A percentile compares a stretch with the other conserved stretches of the same genome.
Evolutionary conservation across 768 basidiomycete species (phyloP).

Genomic region (Leucogyrophana mollusca): DNA sequence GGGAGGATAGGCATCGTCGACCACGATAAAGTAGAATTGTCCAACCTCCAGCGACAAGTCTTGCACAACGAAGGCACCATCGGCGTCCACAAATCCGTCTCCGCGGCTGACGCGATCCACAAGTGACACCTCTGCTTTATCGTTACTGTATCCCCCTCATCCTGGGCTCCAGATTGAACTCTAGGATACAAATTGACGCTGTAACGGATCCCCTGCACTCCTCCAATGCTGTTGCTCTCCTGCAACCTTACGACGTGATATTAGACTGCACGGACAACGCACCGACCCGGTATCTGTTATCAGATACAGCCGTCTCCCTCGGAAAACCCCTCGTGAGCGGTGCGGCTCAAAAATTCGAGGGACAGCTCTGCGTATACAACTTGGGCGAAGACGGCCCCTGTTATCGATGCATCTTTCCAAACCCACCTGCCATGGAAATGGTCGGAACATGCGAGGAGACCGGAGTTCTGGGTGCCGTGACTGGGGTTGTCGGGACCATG

Average conservation of each 20-base stretch:
- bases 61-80: slow-evolving; percentile 73
- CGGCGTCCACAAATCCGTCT: slow-evolving; percentile 78
- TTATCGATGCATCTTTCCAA: slow-evolving; percentile 92
- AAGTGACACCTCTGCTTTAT: slow-evolving; percentile 40
- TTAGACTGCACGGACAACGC: slow-evolving; percentile 96
- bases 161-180: slow-evolving; percentile 63
- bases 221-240: slow-evolving; percentile 60
- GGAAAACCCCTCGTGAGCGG: slow-evolving; percentile 88
- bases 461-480: slow-evolving; percentile 86
- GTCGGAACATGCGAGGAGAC: slow-evolving; percentile 83
- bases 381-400: slow-evolving; percentile 74
- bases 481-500: slow-evolving; percentile 84
- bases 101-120: slow-evolving; percentile 69
- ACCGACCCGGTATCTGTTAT: slow-evolving; percentile 89
- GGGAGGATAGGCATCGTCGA: slow-evolving; percentile 87
- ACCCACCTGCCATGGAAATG: slow-evolving; percentile 61
- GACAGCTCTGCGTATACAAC: slow-evolving; percentile 79
- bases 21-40: slow-evolving; percentile 82
- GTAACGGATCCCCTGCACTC: slow-evolving; percentile 53
- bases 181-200: slow-evolving; percentile 57
- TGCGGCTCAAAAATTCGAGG: slow-evolving; percentile 85
- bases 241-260: slow-evolving; percentile 69
- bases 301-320: slow-evolving; percentile 76
- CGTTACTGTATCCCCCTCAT: slow-evolving; percentile 4
- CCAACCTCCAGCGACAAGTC: slow-evolving; percentile 93